Evolutionary conservation across 1,284 basidiomycete genomes (phyloP).

Genomic region (Nidula niveotomentosa): DNA sequence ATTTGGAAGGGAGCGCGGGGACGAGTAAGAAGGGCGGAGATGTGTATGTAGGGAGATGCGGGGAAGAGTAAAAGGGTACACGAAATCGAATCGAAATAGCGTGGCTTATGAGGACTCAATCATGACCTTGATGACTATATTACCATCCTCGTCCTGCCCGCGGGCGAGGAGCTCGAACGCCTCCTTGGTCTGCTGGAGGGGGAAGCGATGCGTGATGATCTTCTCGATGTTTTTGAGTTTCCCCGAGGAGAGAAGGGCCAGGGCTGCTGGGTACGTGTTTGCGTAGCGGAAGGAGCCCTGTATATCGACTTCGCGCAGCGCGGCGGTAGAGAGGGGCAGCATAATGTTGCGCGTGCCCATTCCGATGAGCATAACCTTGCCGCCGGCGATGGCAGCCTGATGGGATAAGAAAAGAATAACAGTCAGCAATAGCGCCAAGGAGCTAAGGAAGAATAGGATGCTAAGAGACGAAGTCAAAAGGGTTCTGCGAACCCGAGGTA

Average conservation of each 20-base stretch:
- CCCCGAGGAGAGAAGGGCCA: slow-evolving; percentile 72
- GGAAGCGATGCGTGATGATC: slow-evolving; percentile 82
- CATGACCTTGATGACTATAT: slow-evolving; percentile 87
- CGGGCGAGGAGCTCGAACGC: slow-evolving; percentile 81
- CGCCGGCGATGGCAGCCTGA: slow-evolving; percentile 80
- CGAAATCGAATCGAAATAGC: background rate
- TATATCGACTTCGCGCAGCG: slow-evolving; percentile 91
- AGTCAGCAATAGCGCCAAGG: slow-evolving; percentile 4
- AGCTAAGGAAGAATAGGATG: slow-evolving; percentile 1
- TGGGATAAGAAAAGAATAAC: slow-evolving; percentile 5
- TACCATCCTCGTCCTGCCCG: slow-evolving; percentile 77
- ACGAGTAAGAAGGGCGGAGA: background rate
- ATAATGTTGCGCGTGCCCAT: slow-evolving; percentile 89
- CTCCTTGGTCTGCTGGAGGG: slow-evolving; percentile 60
- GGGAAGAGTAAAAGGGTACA: background rate
- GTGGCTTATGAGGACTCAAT: slow-evolving; percentile 38
- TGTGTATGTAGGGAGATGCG: background rate
- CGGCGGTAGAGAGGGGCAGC: slow-evolving; percentile 82
- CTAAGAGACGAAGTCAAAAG: slow-evolving; percentile 8
- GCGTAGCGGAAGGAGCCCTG: slow-evolving; percentile 90
- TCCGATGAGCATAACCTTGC: slow-evolving; percentile 90
- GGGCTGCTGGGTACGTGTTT: slow-evolving; percentile 86
- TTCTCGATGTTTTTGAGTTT: slow-evolving; percentile 65
- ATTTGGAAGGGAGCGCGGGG: background rate
- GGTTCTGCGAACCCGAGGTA: background rate